Base-by-base conservation (phyloP, 345 rosid genomes). In the Camelina laxa region DNA sequence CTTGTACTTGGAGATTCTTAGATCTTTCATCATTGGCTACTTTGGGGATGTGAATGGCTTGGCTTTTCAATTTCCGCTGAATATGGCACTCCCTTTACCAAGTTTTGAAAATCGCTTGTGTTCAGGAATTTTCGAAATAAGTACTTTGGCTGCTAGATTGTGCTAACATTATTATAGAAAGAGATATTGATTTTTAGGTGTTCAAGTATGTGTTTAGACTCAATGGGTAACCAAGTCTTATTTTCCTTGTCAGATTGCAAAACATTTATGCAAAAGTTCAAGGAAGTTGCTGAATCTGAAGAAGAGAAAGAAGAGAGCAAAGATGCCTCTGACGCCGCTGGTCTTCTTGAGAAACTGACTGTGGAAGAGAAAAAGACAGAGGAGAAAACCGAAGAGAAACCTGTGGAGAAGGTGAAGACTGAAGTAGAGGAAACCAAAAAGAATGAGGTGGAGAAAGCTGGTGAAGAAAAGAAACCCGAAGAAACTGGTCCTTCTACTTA, bases 261-360 rank as follows among this genome's bases (percentile, higher is more conserved):
- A 82, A 72, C 73, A 20, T 94, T 91, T 77, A 94, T 88, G 98
- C 87, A 91, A 50, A 84, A 3, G 39, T 72, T 91, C 74, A 82
- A 85, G 65, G 96, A 91, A 76, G 89, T 87, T 69, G 92, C 87
- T 35, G 98, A 89, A 73, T 75, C 82, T 24, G 97, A 85, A 76
- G 76, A 77, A 50, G 41, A 59, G 7, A 85, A 83, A 74, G 93
- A 88, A 82, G 96, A 87, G 78, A 84, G 83, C 77, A 66, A 83
- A 78, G 96, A 89, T 72, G 95, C 98, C 22, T 68, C 87, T 31
- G 86, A 85, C 27, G 73, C 93, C 30, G 95, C 97, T 38, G 90
- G 84, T 41, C 90, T 84, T 59, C 87, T 94, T 9, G 85, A 89
- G 83, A 90, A 82, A 65, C 64, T 94, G 78, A 82, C 83, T 8